phyloP scores from a whole-genome alignment of 2,329 filamentous ascomycete species.

The Monosporascus sp. region DNA sequence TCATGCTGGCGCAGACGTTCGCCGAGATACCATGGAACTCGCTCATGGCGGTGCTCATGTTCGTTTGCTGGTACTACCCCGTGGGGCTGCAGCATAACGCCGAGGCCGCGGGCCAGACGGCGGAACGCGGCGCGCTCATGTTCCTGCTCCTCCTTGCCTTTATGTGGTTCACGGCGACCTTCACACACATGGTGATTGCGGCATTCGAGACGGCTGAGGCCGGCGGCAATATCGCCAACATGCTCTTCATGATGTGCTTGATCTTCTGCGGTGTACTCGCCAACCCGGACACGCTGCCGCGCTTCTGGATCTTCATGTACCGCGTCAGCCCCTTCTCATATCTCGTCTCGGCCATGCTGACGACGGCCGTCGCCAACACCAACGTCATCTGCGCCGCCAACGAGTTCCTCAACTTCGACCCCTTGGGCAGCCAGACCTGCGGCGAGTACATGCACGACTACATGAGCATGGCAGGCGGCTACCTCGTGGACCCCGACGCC shows the following conservation, averaged over 20 bases:
- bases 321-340: slow-evolving; percentile 71
- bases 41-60: slow-evolving; percentile 71
- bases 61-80: slow-evolving; percentile 80
- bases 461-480: slow-evolving; percentile 40
- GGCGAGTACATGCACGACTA: slow-evolving; percentile 47
- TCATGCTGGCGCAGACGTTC: slow-evolving; percentile 76
- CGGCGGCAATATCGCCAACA: slow-evolving; percentile 69
- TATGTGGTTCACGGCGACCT: slow-evolving; percentile 76
- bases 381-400: slow-evolving; percentile 55
- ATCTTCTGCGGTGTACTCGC: slow-evolving; percentile 75
- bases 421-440: slow-evolving; percentile 50
- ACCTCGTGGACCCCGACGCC: slow-evolving; percentile 31
- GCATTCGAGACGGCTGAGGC: slow-evolving; percentile 70
- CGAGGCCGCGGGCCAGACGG: slow-evolving; percentile 50
- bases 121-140: slow-evolving; percentile 70
- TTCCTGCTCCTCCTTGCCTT: slow-evolving; percentile 73
- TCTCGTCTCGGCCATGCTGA: slow-evolving; percentile 60
- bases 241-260: slow-evolving; percentile 67
- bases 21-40: slow-evolving; percentile 85
- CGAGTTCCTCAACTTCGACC: slow-evolving; percentile 59
- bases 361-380: slow-evolving; percentile 57
- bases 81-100: slow-evolving; percentile 73
- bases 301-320: slow-evolving; percentile 77
- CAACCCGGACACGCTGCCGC: slow-evolving; percentile 53
- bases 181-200: slow-evolving; percentile 72